Evolutionary conservation across 169 alveolate genomes (phyloP), one percentile per base, ranked within the genome.

Genomic region (Ichthyophthirius multifiliis): DNA sequence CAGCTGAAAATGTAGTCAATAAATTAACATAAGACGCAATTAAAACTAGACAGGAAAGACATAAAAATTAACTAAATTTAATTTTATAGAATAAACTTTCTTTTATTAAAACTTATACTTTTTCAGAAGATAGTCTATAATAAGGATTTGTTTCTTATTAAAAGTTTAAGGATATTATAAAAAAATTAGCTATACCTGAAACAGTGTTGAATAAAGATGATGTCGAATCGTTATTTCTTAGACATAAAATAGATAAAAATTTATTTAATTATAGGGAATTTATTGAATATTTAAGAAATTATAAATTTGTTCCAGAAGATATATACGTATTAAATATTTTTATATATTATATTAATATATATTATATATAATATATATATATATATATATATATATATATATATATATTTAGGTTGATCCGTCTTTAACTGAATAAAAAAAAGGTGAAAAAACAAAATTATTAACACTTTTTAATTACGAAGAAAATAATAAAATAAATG

Each of bases 201-300:
- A 27, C 55, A 12, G 73, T 81, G 0, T 16, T 81, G 43, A 39
- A 67, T 27, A 76, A 35, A 37, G 46, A 63, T 3, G 86, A 81
- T 34, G 20, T 81, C n/a, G 47, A 74, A 48, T 55, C 15, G 2
- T 31, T 81, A 12, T 81, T 27, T 43, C 82, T 71, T 34, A 47
- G 47, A 23, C 73, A 71, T 20, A 81, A 81, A 55, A 43, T 47
- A 13, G 39, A 35, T 16, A 82, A 81, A 32, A 65, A 81, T 6
- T 71, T 46, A 47, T 73, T 81, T 67, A 82, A 81, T 71, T 81
- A 81, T 71, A 81, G 73, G 20, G 43, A 73, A 74, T 81, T 81
- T 32, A 20, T 71, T 16, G 41, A 73, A 27, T 64, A 74, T 41
- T 32, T 81, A 27, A 55, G 62, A 31, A 27, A 48, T 18, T 81